Percentiles rank a stretch among this genome's conserved stretches.
Conservation (phyloP, 1,284 basidiomycete species). For the Wolfiporia cocos region DNA sequence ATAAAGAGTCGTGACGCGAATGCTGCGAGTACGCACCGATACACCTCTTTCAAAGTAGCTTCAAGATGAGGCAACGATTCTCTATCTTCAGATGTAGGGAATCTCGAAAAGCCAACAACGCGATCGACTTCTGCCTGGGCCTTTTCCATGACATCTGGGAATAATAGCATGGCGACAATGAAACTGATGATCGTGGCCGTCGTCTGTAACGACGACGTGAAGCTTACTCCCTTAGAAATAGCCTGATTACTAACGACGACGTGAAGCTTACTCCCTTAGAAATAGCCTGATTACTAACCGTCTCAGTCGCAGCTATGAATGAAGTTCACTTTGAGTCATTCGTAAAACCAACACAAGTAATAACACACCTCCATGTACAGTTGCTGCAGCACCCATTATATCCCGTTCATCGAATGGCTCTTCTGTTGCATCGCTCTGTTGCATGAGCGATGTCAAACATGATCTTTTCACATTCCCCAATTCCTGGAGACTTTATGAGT, state of each 20-base stretch:
- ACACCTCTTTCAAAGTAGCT: slow-evolving; percentile 33
- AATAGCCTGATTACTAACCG: not conserved
- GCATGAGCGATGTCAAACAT: slow-evolving; percentile 47
- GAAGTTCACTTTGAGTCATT: no score
- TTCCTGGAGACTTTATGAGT: slow-evolving; percentile 10
- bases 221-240: not conserved
- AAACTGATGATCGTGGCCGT: slow-evolving; percentile 35
- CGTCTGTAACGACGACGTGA: slow-evolving; percentile 22
- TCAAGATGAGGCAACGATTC: slow-evolving; percentile 32
- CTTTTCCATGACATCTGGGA: slow-evolving; percentile 30
- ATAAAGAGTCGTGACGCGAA: no score
- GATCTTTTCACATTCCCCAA: slow-evolving; percentile 42
- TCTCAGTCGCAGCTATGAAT: slow-evolving; percentile 1
- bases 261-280: not conserved
- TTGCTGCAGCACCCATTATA: slow-evolving; percentile 49
- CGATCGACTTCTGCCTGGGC: slow-evolving; percentile 38
- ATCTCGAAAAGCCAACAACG: slow-evolving; percentile 29
- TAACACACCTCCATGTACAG: slow-evolving; percentile 27
- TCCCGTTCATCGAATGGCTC: slow-evolving; percentile 34
- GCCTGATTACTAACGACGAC: not conserved
- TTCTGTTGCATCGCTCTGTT: slow-evolving; percentile 14
- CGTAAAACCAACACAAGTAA: not conserved
- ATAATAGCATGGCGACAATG: slow-evolving; percentile 33
- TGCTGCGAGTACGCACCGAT: slow-evolving; percentile 8
- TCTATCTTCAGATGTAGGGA: slow-evolving; percentile 37